Evolutionary conservation across 345 rosid genomes (phyloP).

Genomic region (Kandelia obovata): DNA sequence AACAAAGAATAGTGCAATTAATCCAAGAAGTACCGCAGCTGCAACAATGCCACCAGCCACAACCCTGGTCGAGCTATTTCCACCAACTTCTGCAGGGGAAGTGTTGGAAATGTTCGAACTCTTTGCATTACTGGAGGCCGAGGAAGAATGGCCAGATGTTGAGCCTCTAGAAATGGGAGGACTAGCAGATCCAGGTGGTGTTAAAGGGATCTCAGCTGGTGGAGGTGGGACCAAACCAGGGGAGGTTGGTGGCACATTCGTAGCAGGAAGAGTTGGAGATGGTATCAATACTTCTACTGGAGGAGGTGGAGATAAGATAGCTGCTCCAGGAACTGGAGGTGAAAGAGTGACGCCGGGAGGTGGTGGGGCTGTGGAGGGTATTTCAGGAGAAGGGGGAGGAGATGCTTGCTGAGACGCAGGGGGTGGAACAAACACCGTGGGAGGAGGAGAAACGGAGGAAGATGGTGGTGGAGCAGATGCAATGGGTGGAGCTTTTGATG

Average conservation of each 20-base stretch:
- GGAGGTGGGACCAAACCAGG: constrained; percentile 8
- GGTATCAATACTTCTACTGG: neutral
- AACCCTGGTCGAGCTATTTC: constrained; percentile 12
- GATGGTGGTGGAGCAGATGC: constrained; percentile 17
- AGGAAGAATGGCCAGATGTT: constrained; percentile 4
- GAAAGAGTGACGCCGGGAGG: constrained; percentile 10
- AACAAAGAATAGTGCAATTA: constrained; percentile 42
- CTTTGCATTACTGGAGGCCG: neutral
- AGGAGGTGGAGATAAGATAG: constrained; percentile 8
- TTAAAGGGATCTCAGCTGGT: constrained; percentile 27
- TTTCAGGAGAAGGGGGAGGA: constrained; percentile 2
- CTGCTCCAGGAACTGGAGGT: constrained; percentile 3
- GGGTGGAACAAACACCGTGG: constrained; percentile 14
- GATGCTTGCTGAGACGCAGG: constrained; percentile 10
- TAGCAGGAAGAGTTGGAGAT: constrained; percentile 14
- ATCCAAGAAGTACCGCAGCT: constrained; percentile 45
- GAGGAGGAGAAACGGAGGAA: constrained; percentile 26
- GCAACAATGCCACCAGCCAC: constrained; percentile 42
- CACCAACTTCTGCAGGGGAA: neutral
- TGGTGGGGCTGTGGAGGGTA: neutral
- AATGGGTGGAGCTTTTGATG: neutral
- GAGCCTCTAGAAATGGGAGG: constrained; percentile 14
- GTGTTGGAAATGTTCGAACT: neutral
- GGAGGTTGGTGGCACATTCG: constrained; percentile 4
- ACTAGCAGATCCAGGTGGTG: neutral